Evolutionary conservation across 768 basidiomycete genomes (phyloP).

Genomic region (Lyophyllum semitale): DNA sequence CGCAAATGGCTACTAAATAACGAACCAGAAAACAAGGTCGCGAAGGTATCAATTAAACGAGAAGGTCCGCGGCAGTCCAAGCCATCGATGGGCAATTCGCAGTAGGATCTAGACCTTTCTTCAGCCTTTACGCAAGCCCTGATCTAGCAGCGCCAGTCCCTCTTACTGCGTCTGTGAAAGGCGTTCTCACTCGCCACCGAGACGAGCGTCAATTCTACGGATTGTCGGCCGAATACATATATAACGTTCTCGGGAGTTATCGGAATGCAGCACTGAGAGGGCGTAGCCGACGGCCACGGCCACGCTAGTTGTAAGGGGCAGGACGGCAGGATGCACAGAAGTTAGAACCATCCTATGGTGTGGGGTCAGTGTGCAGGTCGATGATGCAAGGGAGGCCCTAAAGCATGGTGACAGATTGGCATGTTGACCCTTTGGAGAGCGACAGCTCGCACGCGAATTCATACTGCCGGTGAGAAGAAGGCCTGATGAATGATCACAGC

Average conservation of each 20-base stretch:
- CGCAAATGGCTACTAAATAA: constrained; percentile 1
- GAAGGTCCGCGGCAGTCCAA: background rate
- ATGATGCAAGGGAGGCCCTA: background rate
- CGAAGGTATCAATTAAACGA: background rate
- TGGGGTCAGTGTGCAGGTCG: background rate
- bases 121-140: too few relatives aligned
- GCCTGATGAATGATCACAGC: constrained; percentile 3
- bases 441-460: background rate
- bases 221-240: constrained; percentile 3
- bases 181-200: background rate
- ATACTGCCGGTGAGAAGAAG: constrained; percentile 1
- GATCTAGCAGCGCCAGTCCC: background rate
- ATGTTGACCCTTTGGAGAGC: background rate
- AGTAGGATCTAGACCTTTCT: too few relatives aligned
- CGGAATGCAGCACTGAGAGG: background rate
- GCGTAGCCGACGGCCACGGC: background rate
- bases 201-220: background rate
- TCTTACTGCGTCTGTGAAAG: background rate
- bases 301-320: background rate
- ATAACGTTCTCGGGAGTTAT: constrained; percentile 4
- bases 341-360: background rate
- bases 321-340: background rate
- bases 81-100: too few relatives aligned
- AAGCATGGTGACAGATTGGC: background rate
- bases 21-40: constrained; percentile 4